Evolutionary conservation across 345 rosid species (phyloP).

Genomic region (Microthlaspi erraticum): DNA sequence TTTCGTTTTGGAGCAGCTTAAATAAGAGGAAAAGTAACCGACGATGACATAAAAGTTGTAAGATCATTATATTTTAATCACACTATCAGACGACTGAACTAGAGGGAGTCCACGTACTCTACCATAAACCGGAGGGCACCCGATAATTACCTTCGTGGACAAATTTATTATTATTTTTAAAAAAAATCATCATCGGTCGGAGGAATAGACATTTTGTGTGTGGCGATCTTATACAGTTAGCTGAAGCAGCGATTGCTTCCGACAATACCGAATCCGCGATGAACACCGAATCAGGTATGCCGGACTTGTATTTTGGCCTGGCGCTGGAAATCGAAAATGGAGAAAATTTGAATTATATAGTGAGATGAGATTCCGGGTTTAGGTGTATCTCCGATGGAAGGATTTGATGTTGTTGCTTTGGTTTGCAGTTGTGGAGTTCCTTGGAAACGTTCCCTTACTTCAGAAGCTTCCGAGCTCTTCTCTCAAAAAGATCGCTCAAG

Average conservation of each 20-base stretch:
- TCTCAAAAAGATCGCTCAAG: slow-evolving; percentile 66
- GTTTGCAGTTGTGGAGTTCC: slow-evolving; percentile 72
- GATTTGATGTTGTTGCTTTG: slow-evolving; percentile 23
- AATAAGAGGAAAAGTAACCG: too few species aligned
- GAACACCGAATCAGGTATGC: slow-evolving; percentile 56
- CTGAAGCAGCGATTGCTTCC: slow-evolving; percentile 12
- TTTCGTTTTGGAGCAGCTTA: too few species aligned
- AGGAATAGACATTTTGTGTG: neutral
- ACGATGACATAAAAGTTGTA: too few species aligned
- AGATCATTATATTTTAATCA: too few species aligned
- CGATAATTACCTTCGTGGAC: too few species aligned
- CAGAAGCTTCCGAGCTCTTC: slow-evolving; percentile 82
- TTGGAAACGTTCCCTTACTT: slow-evolving; percentile 79
- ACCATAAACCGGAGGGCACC: too few species aligned
- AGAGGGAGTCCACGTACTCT: too few species aligned
- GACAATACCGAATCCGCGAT: slow-evolving; percentile 29
- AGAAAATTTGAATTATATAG: neutral
- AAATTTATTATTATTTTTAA: too few species aligned
- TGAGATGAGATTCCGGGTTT: neutral
- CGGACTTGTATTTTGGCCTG: neutral
- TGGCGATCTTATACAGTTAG: neutral
- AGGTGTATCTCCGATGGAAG: neutral
- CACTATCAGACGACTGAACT: too few species aligned
- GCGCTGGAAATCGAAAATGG: neutral
- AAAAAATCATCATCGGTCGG: too few species aligned